These are phyloP conservation scores for Tillandsia leiboldiana DNA, from an alignment of 176 grass and related monocot genomes.

Conservation along the genomic window DNA sequence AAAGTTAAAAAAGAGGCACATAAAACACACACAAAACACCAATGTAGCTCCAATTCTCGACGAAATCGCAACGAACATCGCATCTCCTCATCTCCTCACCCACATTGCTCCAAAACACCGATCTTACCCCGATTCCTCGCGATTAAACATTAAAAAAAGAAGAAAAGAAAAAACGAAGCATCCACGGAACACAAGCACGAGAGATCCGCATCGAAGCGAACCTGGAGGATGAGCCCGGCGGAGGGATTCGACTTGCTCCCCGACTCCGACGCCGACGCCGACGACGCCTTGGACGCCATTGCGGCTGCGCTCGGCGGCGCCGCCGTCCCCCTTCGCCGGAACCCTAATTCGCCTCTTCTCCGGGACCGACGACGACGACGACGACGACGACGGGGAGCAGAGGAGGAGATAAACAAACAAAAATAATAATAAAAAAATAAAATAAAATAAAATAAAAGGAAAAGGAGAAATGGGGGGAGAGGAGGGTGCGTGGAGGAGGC, in stretches of 20 bases:
- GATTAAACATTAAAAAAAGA: background rate
- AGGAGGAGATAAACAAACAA: too few species aligned
- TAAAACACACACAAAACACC: background rate
- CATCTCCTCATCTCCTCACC: conserved; percentile 8
- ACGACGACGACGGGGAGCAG: too few species aligned
- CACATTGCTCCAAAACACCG: conserved; percentile 16
- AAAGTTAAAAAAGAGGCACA: background rate
- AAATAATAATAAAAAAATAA: too few species aligned
- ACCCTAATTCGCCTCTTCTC: conserved; percentile 16
- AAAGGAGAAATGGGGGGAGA: background rate
- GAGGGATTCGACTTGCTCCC: conserved; percentile 36
- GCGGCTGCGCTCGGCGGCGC: background rate
- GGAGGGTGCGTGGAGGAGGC: background rate
- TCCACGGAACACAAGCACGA: background rate
- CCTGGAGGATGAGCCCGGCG: background rate
- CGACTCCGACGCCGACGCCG: conserved; percentile 26
- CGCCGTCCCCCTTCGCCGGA: background rate
- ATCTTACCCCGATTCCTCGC: background rate
- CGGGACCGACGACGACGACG: background rate
- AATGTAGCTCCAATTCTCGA: conserved; percentile 7
- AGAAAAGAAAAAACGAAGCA: background rate
- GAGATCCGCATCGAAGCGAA: background rate
- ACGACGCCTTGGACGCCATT: conserved; percentile 26
- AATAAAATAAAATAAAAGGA: too few species aligned
- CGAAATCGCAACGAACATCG: conserved; percentile 6